Conservation (phyloP, 106 monocot genomes). For the Dioscorea dumetorum region DNA sequence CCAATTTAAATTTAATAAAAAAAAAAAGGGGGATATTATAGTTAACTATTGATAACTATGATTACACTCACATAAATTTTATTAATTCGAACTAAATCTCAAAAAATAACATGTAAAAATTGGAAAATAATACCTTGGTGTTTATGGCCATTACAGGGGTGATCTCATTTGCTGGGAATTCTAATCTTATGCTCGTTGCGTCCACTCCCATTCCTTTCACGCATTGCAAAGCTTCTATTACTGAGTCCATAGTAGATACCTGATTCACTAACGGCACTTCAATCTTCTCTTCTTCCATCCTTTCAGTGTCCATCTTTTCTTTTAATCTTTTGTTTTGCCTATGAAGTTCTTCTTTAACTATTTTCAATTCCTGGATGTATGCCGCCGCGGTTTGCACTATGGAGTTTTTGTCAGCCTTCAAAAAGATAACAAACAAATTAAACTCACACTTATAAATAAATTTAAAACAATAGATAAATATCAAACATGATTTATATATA, state of each 20-base stretch:
- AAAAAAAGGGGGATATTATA: too few species aligned
- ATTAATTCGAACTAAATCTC: too few species aligned
- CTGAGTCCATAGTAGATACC: conserved; percentile 10
- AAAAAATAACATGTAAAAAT: too few species aligned
- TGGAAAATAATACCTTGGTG: neutral
- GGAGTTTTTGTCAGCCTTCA: conserved; percentile 80
- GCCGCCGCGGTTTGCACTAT: conserved; percentile 51
- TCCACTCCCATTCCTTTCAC: conserved; percentile 16
- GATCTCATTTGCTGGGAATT: conserved; percentile 4
- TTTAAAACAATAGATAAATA: neutral
- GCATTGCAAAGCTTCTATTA: conserved; percentile 19
- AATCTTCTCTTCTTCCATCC: too few species aligned
- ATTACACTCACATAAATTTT: too few species aligned
- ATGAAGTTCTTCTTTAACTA: conserved; percentile 29
- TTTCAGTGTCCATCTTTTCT: neutral
- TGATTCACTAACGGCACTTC: conserved; percentile 5
- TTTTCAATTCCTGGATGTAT: conserved; percentile 40
- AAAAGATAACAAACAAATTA: neutral
- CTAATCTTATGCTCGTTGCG: conserved; percentile 4
- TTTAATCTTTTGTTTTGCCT: conserved; percentile 38
- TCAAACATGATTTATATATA: too few species aligned
- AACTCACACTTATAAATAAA: neutral
- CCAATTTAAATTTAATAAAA: too few species aligned
- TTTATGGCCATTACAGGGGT: conserved; percentile 1
- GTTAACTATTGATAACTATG: too few species aligned